A percentile compares a stretch with the other conserved stretches of the same genome.
phyloP scores from a whole-genome alignment of 345 rosid species.

The rapeseed (Brassica napus) region Da-Ae NC_063448.1:6885501-6886000 shows the following conservation, averaged over 20 bases:
- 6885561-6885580: conserved; percentile 44
- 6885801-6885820: conserved; percentile 59
- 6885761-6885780: conserved; percentile 87
- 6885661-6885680: conserved; percentile 42
- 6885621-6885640: conserved; percentile 48
- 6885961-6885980: conserved; percentile 33
- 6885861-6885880: conserved; percentile 83
- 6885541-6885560: conserved; percentile 28
- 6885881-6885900: conserved; percentile 90
- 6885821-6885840: conserved; percentile 50
- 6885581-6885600: conserved; percentile 31
- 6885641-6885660: conserved; percentile 68
- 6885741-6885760: conserved; percentile 64
- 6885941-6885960: conserved; percentile 40
- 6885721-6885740: conserved; percentile 42
- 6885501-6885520: conserved; percentile 45
- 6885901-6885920: conserved; percentile 66
- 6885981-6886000: conserved; percentile 26
- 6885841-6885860: conserved; percentile 75
- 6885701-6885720: conserved; percentile 35
- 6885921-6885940: conserved; percentile 60
- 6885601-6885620: conserved; percentile 29
- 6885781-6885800: conserved; percentile 71
- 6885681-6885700: conserved; percentile 59
- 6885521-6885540: conserved; percentile 28